phyloP scores from a whole-genome alignment of 2,329 filamentous ascomycete genomes.

The Chlorencoelia australis region DNA sequence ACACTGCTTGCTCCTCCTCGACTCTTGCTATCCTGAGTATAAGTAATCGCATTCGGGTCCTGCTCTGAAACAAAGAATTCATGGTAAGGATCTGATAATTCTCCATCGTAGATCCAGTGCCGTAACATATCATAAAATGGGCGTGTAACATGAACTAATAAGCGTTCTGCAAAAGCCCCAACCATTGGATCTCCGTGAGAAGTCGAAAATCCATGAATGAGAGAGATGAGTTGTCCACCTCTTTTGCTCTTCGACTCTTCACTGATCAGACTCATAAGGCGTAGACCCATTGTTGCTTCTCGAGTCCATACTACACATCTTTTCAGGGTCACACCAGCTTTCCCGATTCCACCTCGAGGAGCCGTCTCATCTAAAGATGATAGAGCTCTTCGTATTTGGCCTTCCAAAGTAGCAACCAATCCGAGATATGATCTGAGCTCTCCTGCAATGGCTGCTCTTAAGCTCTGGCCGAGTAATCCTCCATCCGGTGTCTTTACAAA shows the following conservation, averaged over 20 bases:
- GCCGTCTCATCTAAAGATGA: constrained; percentile 59
- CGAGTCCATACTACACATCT: constrained; percentile 95
- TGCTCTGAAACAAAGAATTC: constrained; percentile 95
- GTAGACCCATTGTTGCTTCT: constrained; percentile 89
- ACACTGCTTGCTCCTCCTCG: constrained; percentile 70
- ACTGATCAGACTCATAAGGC: constrained; percentile 87
- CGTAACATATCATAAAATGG: constrained; percentile 96
- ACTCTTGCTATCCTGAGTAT: constrained; percentile 38
- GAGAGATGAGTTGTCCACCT: constrained; percentile 83
- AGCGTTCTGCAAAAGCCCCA: constrained; percentile 79
- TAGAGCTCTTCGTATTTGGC: constrained; percentile 77
- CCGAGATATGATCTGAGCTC: constrained; percentile 86
- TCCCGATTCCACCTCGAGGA: constrained; percentile 63
- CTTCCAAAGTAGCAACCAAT: constrained; percentile 83
- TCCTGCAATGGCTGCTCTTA: constrained; percentile 73
- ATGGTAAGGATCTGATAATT: constrained; percentile 87
- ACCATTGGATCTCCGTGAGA: constrained; percentile 95
- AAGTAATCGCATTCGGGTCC: constrained; percentile 38
- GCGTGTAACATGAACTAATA: constrained; percentile 76
- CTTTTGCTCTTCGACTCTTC: constrained; percentile 79
- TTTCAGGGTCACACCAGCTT: constrained; percentile 86
- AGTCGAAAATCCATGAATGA: constrained; percentile 88
- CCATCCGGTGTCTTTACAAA: constrained; percentile 76
- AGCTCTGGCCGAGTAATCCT: constrained; percentile 82
- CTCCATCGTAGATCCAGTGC: constrained; percentile 97